Evolutionary conservation across 176 grass and related monocot species (phyloP), one percentile per base, ranked within the genome.

Genomic region (Aegilops sharonensis): DNA sequence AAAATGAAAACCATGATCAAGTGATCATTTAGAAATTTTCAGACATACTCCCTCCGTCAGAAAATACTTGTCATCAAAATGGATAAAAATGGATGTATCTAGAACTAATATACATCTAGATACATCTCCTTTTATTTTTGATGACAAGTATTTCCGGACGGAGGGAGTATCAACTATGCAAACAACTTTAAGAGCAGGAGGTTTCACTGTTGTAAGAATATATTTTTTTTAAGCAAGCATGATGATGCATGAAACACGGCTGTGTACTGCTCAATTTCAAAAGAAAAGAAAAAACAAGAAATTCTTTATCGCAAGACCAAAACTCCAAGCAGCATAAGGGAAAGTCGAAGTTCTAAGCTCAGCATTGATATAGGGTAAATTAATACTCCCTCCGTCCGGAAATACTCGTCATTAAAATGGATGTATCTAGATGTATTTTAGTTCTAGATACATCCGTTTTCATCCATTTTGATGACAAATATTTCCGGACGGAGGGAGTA

Each of bases 251-350:
- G 10, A 6, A 36, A 23, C 13, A 11, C 32, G 5, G 59, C 31
- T 23, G 75, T 78, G 31, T 52, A 11, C 1, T 12, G 31, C 9
- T 32, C 57, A 78, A 61, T 14, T 37, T 78, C 4, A n/a, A 61
- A 61, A 78, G 29, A 35, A 37, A 37, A 78, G 50, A 78, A 78
- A 37, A 24, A 24, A 37, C 32, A 64, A 43, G 23, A 8, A 64
- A 40, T 80, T 64, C 27, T 81, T 68, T 81, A 67, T 24, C 24
- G 43, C 63, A 81, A 81, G 29, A 52, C 27, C 63, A 68, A 34
- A 69, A 59, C 20, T 59, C 6, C 56, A 3, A 68, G 30, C 17
- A 48, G 12, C 39, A 67, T 67, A 67, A 14, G 27, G 30, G 39
- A 47, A 66, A 66, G 17, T 80, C 8, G 39, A 66, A 80, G 78